A percentile compares a stretch with the other conserved stretches of the same genome.
phyloP scores from a whole-genome alignment of 2,329 filamentous ascomycete species.

The Pestalotiopsis sp. region DNA sequence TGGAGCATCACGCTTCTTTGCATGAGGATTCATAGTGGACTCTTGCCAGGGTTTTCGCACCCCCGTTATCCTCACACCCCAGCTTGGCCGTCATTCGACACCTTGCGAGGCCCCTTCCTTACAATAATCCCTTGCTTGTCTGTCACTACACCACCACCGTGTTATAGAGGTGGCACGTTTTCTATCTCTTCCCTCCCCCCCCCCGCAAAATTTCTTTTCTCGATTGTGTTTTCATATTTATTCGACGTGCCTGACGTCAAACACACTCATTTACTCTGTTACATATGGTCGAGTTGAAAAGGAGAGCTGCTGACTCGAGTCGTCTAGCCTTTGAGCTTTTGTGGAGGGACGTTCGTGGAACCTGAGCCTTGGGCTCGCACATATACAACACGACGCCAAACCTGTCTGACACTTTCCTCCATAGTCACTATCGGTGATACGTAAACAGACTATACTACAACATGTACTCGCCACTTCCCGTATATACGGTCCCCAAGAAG shows the following conservation, averaged over 20 bases:
- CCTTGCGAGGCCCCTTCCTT: conserved; percentile 27
- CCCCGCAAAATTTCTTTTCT: conserved; percentile 26
- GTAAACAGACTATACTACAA: conserved; percentile 13
- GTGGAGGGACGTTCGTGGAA: conserved; percentile 16
- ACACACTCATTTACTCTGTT: conserved; percentile 15
- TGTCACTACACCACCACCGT: conserved; percentile 19
- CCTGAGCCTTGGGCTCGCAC: conserved; percentile 22
- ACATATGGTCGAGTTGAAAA: neutral
- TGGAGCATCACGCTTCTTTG: conserved; percentile 24
- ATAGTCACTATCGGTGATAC: neutral
- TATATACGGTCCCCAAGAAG: conserved; percentile 23
- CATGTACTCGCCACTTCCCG: conserved; percentile 29
- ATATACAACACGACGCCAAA: conserved; percentile 15
- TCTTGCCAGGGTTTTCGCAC: conserved; percentile 24
- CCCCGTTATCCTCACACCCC: conserved; percentile 30
- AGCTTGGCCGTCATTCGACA: conserved; percentile 24
- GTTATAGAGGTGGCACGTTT: conserved; percentile 20
- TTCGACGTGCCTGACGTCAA: conserved; percentile 18
- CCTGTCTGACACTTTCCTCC: conserved; percentile 18
- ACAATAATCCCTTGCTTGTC: conserved; percentile 25
- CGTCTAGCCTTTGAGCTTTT: conserved; percentile 14
- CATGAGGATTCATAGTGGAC: conserved; percentile 31
- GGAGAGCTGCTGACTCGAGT: neutral
- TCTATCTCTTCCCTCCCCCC: conserved; percentile 20
- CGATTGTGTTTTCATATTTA: conserved; percentile 20